phyloP scores from a whole-genome alignment of 2,329 filamentous ascomycete genomes.

The Dactylellina drechsleri region DNA sequence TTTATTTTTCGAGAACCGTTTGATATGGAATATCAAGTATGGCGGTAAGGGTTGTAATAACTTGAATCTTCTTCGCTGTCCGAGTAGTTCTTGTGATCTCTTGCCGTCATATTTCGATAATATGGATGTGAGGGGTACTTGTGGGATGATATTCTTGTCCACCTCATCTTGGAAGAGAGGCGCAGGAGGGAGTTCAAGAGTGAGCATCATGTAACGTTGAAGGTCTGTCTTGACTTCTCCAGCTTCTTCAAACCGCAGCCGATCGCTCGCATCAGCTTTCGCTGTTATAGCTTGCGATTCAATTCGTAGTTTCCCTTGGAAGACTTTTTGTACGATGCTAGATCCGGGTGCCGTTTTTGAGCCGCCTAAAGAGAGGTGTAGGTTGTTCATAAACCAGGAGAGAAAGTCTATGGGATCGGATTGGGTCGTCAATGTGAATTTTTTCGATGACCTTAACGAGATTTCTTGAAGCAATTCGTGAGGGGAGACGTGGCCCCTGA shows the following conservation, averaged over 20 bases:
- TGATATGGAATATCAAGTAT: constrained; percentile 92
- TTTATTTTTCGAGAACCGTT: constrained; percentile 96
- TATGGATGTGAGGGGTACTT: constrained; percentile 83
- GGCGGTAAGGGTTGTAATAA: constrained; percentile 90
- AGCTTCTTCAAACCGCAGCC: constrained; percentile 91
- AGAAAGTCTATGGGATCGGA: constrained; percentile 97
- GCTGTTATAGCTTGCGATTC: constrained; percentile 95
- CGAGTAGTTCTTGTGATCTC: constrained; percentile 85
- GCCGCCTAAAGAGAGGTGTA: constrained; percentile 90
- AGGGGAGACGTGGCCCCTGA: constrained; percentile 95
- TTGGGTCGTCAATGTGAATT: constrained; percentile 88
- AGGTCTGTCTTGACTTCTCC: constrained; percentile 80
- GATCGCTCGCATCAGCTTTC: constrained; percentile 85
- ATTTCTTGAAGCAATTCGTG: constrained; percentile 97
- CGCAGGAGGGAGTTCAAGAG: constrained; percentile 87
- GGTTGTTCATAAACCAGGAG: constrained; percentile 95
- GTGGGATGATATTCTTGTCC: constrained; percentile 95
- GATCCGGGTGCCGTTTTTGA: constrained; percentile 84
- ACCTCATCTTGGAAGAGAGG: constrained; percentile 96
- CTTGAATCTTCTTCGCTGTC: constrained; percentile 87
- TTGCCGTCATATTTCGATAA: constrained; percentile 93
- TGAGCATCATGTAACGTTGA: constrained; percentile 87
- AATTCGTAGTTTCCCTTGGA: constrained; percentile 90
- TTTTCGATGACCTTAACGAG: constrained; percentile 86
- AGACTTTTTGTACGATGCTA: constrained; percentile 89